Evolutionary conservation across 306 rosid genomes (phyloP), one percentile per base, ranked within the genome.

Genomic region (Amphicarpaea edgeworthii): DNA sequence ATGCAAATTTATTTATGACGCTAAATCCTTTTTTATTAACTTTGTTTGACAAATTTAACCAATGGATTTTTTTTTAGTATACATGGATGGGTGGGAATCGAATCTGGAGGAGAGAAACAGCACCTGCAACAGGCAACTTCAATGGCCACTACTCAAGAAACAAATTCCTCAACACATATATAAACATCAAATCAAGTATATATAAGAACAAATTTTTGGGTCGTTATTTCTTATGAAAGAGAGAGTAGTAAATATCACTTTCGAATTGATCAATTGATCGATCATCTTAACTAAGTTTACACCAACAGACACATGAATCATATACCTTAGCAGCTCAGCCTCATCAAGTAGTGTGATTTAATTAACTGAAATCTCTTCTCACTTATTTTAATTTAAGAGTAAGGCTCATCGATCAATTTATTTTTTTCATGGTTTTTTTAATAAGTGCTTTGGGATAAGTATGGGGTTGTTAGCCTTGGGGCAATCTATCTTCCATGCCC

Each of bases 151-250:
- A 16, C 3, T 16, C 11, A 49, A 49, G 23, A 49, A 49, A 49
- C n/a, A 16, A 16, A 49, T 7, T 49, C 21, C 11, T 16, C 23
- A 2, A 1, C 23, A 16, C 21, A 49, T 16, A 17, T 49, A 6
- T 49, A 49, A 49, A 49, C 55, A 49, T 49, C 55, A n/a, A 49
- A 49, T 49, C 55, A 49, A 7, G 55, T 49, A 28, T 28, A 28
- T 2, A 49, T 49, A 49, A 6, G 11, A 49, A n/a, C 55, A 49
- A 49, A 6, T 16, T 49, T 49, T 16, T 16, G 8, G 23, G 55
- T 49, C 3, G 55, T n/a, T n/a, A n/a, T n/a, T n/a, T n/a, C n/a
- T n/a, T n/a, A n/a, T n/a, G n/a, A n/a, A n/a, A n/a, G n/a, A n/a
- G n/a, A n/a, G n/a, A n/a, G n/a, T n/a, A n/a, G n/a, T n/a, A n/a